A percentile compares a stretch with the other conserved stretches of the same genome.
phyloP scores from a whole-genome alignment of 768 basidiomycete genomes.

The Leccinum sublutescens region DNA sequence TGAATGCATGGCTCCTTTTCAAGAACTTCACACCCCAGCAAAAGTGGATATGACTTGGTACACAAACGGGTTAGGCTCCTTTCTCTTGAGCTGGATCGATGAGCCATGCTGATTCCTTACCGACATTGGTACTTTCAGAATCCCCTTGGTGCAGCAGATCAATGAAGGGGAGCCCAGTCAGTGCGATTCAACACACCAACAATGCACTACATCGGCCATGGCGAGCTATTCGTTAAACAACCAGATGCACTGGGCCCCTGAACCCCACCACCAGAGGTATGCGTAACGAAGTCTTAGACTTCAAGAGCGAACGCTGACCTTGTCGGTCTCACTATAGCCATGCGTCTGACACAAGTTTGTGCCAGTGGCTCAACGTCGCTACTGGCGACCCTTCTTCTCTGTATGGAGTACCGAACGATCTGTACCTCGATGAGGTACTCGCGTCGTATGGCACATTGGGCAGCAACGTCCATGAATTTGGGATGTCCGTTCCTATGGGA shows the following conservation, averaged over 20 bases:
- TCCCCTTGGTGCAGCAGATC: background rate
- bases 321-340: background rate
- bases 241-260: background rate
- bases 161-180: background rate
- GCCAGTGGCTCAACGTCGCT: conserved; percentile 1
- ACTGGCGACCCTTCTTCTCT: background rate
- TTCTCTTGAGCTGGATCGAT: background rate
- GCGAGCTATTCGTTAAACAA: background rate
- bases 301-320: background rate
- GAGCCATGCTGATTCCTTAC: background rate
- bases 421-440: background rate
- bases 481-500: background rate
- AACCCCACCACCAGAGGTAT: conserved; percentile 12
- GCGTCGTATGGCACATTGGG: background rate
- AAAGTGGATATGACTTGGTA: conserved; percentile 8
- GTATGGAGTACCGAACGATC: background rate
- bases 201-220: background rate
- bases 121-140: background rate
- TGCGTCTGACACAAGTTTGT: background rate
- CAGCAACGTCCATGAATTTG: background rate
- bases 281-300: background rate
- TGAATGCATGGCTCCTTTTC: background rate
- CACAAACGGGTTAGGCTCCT: conserved; percentile 10
- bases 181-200: background rate
- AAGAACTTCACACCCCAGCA: background rate